Evolutionary conservation across 805 yeast species (phyloP).

Genomic region (Cyberlindnera saturnus): DNA sequence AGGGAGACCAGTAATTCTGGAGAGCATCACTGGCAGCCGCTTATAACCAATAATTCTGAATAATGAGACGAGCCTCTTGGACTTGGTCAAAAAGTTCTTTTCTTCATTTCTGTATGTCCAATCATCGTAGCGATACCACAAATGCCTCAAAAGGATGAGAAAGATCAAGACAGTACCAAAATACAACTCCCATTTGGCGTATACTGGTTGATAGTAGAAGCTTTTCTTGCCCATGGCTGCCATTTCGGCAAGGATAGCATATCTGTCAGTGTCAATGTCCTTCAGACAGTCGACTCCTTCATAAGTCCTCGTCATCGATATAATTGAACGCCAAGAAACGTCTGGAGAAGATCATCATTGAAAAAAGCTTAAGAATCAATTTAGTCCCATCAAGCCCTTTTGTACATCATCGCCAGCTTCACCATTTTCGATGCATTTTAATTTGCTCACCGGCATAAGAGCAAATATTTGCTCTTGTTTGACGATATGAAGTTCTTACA

Average conservation of each 20-base stretch:
- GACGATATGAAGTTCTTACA: too few species aligned
- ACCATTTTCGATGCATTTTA: too few species aligned
- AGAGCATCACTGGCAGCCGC: conserved; percentile 25
- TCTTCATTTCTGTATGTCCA: conserved; percentile 14
- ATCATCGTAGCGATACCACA: conserved; percentile 10
- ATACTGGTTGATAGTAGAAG: conserved; percentile 13
- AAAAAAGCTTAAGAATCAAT: too few species aligned
- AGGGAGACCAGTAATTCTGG: conserved; percentile 33
- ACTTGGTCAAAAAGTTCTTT: neutral
- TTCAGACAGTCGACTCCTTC: conserved; percentile 17
- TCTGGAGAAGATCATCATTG: too few species aligned
- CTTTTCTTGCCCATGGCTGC: conserved; percentile 13
- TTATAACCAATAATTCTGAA: conserved; percentile 28
- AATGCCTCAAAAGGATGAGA: conserved; percentile 5
- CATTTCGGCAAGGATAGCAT: neutral
- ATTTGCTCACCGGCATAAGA: too few species aligned
- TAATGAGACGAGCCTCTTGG: conserved; percentile 23
- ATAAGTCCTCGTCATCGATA: conserved; percentile 8
- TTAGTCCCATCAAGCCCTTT: too few species aligned
- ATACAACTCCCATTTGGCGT: conserved; percentile 13
- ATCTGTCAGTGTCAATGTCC: conserved; percentile 5
- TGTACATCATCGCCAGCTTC: too few species aligned
- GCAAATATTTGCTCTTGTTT: too few species aligned
- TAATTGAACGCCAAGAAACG: neutral
- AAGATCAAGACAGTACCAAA: conserved; percentile 12